Evolutionary conservation across 345 rosid genomes (phyloP).

Genomic region (Mallotus nudiflorus): DNA sequence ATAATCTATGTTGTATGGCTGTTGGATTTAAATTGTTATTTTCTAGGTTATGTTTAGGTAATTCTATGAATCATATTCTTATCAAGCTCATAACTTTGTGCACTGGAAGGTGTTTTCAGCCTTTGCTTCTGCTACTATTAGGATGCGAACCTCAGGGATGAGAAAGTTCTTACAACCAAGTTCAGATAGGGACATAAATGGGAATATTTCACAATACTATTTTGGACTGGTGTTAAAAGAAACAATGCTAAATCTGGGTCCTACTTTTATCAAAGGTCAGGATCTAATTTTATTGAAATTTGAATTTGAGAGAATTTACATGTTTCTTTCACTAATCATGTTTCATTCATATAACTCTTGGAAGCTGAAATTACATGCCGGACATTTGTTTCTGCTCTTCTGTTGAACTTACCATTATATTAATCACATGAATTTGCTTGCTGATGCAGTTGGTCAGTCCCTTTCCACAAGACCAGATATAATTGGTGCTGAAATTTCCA

Average conservation of each 20-base stretch:
- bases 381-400: conserved; percentile 36
- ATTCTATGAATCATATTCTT: conserved; percentile 2
- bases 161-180: conserved; percentile 32
- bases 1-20: background rate
- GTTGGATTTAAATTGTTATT: background rate
- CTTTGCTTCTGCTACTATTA: conserved; percentile 67
- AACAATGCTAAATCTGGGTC: conserved; percentile 82
- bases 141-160: conserved; percentile 53
- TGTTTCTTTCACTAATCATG: conserved; percentile 1
- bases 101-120: conserved; percentile 60
- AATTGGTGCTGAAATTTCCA: conserved; percentile 81
- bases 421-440: conserved; percentile 50
- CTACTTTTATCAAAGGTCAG: conserved; percentile 95
- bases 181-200: conserved; percentile 36
- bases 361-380: conserved; percentile 27
- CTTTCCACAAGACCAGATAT: conserved; percentile 95
- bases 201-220: conserved; percentile 50
- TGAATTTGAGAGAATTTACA: background rate
- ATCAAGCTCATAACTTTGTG: conserved; percentile 19
- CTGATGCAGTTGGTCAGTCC: conserved; percentile 95
- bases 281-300: conserved; percentile 17
- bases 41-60: background rate
- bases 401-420: conserved; percentile 37
- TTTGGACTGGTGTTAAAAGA: conserved; percentile 84
- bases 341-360: conserved; percentile 18